Evolutionary conservation across 2,329 filamentous ascomycete species (phyloP), one percentile per base, ranked within the genome.

Genomic region (Tolypocladium tundrense): DNA sequence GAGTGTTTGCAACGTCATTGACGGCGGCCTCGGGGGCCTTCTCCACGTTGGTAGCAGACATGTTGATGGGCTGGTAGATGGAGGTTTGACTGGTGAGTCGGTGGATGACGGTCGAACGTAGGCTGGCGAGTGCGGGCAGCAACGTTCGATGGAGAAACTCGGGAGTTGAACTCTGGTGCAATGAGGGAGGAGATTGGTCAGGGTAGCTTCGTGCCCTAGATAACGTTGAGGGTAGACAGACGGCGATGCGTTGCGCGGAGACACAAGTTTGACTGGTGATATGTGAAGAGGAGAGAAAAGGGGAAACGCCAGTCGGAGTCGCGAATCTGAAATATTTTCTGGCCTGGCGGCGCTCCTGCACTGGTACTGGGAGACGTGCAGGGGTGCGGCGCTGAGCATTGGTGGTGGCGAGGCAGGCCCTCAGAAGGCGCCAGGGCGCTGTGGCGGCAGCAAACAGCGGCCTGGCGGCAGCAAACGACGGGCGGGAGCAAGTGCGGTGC

Each of bases 131-230:
- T 67, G 65, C 53, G 27, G 53, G 53, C 53, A 70, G 61, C 65
- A 67, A 80, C 68, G 81, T 80, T 80, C 68, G 68, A 77, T 70
- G 69, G 70, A 66, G 64, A 66, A 69, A 65, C 68, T 70, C 67
- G 66, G 60, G 65, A 64, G 64, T 81, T 83, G 79, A 80, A 88
- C 86, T 88, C 86, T 88, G 86, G 81, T 82, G 83, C 81, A 86
- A 85, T 82, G 79, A 83, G 81, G 71, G 70, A 70, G 70, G 69
- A 67, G 68, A 67, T 73, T 70, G 68, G 74, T 75, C 80, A 91
- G 88, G 88, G 88, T 91, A 89, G 88, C 88, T 91, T 84, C 77
- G 88, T 90, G 88, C 88, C 88, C 88, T 91, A 91, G 88, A 86
- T 75, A 75, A 70, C 65, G 66, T 70, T 72, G 67, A 65, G 64